Evolutionary conservation across 176 grass and related monocot genomes (phyloP).

Genomic region (Ananas comosus): DNA sequence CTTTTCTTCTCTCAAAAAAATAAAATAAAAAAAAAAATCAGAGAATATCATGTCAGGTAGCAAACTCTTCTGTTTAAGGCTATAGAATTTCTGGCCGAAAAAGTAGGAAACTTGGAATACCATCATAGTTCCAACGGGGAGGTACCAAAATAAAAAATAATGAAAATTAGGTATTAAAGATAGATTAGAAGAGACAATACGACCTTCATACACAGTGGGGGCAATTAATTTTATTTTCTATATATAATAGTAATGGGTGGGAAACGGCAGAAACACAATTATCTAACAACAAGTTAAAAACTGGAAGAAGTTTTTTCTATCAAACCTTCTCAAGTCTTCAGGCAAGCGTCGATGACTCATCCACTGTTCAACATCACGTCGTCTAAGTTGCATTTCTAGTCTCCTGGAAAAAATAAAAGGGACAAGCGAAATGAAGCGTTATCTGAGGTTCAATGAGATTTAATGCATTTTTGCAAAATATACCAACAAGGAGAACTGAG

Average conservation of each 20-base stretch:
- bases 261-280: neutral
- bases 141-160: too few species aligned
- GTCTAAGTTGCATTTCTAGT: conserved; percentile 96
- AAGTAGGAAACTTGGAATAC: too few species aligned
- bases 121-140: too few species aligned
- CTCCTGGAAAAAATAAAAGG: conserved; percentile 35
- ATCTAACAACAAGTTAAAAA: neutral
- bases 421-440: neutral
- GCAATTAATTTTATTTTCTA: neutral
- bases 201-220: neutral
- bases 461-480: neutral
- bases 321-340: conserved; percentile 77
- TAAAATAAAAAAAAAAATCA: too few species aligned
- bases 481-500: neutral
- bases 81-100: too few species aligned
- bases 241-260: neutral
- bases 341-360: conserved; percentile 95
- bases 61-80: too few species aligned
- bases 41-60: too few species aligned
- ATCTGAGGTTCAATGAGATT: neutral
- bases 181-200: too few species aligned
- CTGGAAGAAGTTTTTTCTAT: neutral
- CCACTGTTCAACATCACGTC: conserved; percentile 93
- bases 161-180: too few species aligned
- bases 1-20: too few species aligned